Percentiles rank a stretch among this genome's conserved stretches.
phyloP scores from a whole-genome alignment of 768 basidiomycete genomes.

The Leccinum subgranulosum region DNA sequence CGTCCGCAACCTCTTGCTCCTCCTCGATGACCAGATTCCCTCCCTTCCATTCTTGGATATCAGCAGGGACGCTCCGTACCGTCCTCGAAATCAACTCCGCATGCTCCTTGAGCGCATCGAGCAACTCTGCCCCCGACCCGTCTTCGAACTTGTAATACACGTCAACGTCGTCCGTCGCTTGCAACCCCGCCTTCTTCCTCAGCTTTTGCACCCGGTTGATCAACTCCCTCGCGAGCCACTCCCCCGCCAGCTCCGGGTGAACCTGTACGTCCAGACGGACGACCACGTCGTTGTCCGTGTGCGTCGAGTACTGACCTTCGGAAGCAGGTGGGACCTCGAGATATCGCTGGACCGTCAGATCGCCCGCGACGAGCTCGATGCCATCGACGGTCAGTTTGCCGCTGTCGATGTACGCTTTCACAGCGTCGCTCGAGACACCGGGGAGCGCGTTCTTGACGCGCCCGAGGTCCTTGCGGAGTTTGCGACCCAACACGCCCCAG shows the following conservation, averaged over 20 bases:
- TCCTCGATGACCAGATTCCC: constrained; percentile 69
- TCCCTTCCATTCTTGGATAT: constrained; percentile 50
- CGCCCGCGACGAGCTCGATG: constrained; percentile 86
- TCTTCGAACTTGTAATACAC: constrained; percentile 82
- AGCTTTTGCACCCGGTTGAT: constrained; percentile 93
- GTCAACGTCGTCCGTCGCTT: constrained; percentile 91
- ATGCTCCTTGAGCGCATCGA: constrained; percentile 62
- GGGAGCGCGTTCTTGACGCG: constrained; percentile 90
- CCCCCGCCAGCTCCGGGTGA: constrained; percentile 80
- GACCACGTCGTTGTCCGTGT: constrained; percentile 94
- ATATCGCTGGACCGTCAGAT: constrained; percentile 87
- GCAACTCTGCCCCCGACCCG: constrained; percentile 60
- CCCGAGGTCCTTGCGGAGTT: constrained; percentile 86
- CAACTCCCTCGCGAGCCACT: constrained; percentile 87
- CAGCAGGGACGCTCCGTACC: constrained; percentile 66
- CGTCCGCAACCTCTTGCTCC: constrained; percentile 82
- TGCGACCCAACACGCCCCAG: constrained; percentile 91
- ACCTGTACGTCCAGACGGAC: constrained; percentile 87
- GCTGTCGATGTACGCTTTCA: constrained; percentile 70
- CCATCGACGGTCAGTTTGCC: constrained; percentile 86
- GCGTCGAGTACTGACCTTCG: constrained; percentile 69
- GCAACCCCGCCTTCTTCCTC: constrained; percentile 92
- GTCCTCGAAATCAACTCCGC: constrained; percentile 69
- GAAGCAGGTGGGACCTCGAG: constrained; percentile 69
- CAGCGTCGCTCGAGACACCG: constrained; percentile 71